Evolutionary conservation across 176 grass and related monocot genomes (phyloP), one percentile per base, ranked within the genome.

Genomic region (Avena eriantha): DNA sequence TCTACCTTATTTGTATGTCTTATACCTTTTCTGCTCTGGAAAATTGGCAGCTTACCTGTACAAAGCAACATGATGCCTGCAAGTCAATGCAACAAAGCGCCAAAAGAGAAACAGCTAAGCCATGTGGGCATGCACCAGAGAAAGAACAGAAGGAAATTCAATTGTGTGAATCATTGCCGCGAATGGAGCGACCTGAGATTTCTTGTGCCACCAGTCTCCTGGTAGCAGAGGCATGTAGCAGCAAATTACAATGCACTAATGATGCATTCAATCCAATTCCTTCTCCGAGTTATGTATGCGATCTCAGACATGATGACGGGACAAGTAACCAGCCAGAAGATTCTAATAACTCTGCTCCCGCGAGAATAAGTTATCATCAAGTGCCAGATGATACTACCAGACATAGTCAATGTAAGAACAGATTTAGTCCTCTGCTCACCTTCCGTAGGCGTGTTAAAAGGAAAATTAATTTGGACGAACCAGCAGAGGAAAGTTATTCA

Each of bases 391-490:
- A 50, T 91, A 48, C 26, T 75, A 9, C 14, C 8, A 48, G 12
- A 49, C 59, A 59, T 77, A 26, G 21, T 63, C 81, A 87, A 80
- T 83, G 15, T 69, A 91, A 68, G 39, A 81, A 57, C 57, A 87
- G 76, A 68, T 88, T 69, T 85, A 80, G 76, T 81, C 69, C 80
- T 85, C 77, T 84, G 59, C 81, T 81, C 34, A 84, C 89, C 22
- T 91, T 91, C 60, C 21, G 12, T 31, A 88, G 89, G 69, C 81
- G 89, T 70, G 69, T 81, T 63, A 91, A 91, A 84, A 91, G 60
- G 69, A 91, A 85, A 85, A 75, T 10, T 49, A 43, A 68, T 81
- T 81, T 76, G 49, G 77, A 68, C 4, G 81, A 85, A 48, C 29
- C 17, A 35, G 36, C 76, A 45, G 60, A 75, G 10, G 69, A 56